Evolutionary conservation across 495 filamentous ascomycete species (phyloP).

Genomic region (Friedmanniomyces simplex): DNA sequence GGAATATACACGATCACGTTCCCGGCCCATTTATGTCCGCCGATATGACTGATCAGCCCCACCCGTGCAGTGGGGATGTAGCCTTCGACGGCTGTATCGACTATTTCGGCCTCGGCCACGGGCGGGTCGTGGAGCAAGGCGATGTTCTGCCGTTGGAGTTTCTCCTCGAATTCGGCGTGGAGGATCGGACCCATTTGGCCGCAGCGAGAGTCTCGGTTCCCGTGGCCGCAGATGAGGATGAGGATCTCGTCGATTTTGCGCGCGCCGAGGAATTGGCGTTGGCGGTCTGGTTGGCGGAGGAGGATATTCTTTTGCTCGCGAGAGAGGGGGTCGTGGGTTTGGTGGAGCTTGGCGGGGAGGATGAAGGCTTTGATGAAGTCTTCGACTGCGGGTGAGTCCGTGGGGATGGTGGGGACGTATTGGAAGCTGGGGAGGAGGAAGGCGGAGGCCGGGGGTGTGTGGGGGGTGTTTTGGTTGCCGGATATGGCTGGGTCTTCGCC

Average conservation of each 20-base stretch:
- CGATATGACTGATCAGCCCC: slow-evolving; percentile 75
- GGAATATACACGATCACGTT: slow-evolving; percentile 90
- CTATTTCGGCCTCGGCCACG: slow-evolving; percentile 10
- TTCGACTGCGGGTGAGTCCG: slow-evolving; percentile 38
- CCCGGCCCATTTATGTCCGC: slow-evolving; percentile 86
- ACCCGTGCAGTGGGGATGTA: slow-evolving; percentile 41
- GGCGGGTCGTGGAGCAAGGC: slow-evolving; percentile 10
- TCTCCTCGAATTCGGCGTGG: slow-evolving; percentile 51
- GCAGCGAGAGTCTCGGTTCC: slow-evolving; percentile 66
- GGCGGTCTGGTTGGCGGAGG: slow-evolving; percentile 22
- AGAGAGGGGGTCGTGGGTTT: slow-evolving; percentile 44
- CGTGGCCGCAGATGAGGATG: slow-evolving; percentile 79
- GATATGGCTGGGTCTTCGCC: background rate
- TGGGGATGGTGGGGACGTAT: slow-evolving; percentile 62
- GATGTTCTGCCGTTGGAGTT: slow-evolving; percentile 23
- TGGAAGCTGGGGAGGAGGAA: slow-evolving; percentile 71
- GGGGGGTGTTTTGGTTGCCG: slow-evolving; percentile 13
- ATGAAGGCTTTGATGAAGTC: slow-evolving; percentile 48
- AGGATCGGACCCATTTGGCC: slow-evolving; percentile 69
- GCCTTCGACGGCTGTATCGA: slow-evolving; percentile 6
- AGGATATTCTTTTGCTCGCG: slow-evolving; percentile 36
- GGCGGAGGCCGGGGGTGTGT: slow-evolving; percentile 43
- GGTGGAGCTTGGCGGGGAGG: slow-evolving; percentile 48
- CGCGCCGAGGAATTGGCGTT: slow-evolving; percentile 32
- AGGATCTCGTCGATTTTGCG: slow-evolving; percentile 55